Percentiles rank a stretch among this genome's conserved stretches.
phyloP scores from a whole-genome alignment of 2,329 filamentous ascomycete genomes.

The Calonectria ilicicola region DNA sequence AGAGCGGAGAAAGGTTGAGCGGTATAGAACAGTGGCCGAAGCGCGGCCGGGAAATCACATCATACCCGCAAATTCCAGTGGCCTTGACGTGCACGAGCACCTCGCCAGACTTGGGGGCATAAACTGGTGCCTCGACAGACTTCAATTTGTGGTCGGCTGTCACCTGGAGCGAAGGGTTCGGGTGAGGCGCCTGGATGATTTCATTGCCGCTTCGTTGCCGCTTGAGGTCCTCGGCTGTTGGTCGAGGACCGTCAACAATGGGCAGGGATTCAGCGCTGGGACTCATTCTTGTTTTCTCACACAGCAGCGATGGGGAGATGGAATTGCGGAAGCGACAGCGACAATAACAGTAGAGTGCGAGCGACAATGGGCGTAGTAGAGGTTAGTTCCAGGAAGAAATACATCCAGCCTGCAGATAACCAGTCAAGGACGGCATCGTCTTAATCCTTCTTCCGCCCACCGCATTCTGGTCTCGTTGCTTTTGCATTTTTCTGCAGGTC shows the following conservation, averaged over 20 bases:
- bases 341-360: not conserved
- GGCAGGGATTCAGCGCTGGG: conserved; percentile 34
- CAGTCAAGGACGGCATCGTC: not conserved
- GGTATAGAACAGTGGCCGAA: not conserved
- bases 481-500: conserved; percentile 28
- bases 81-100: conserved; percentile 72
- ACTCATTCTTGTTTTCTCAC: conserved; percentile 28
- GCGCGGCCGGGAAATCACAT: conserved; percentile 20
- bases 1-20: not conserved
- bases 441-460: conserved; percentile 14
- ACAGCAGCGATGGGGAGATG: no score
- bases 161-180: conserved; percentile 53
- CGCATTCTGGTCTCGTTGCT: conserved; percentile 9
- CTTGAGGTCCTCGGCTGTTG: conserved; percentile 31
- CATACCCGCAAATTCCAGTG: conserved; percentile 73
- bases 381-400: not conserved
- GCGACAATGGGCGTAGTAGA: not conserved
- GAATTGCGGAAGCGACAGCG: not conserved
- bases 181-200: conserved; percentile 43
- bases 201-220: conserved; percentile 27
- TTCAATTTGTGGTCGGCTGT: conserved; percentile 72
- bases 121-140: conserved; percentile 66
- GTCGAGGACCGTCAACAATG: conserved; percentile 18
- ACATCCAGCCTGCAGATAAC: not conserved
- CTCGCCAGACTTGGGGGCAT: conserved; percentile 64